Evolutionary conservation across 2,329 filamentous ascomycete genomes (phyloP), one percentile per base, ranked within the genome.

Genomic region (Mycosphaerella arachidis): DNA sequence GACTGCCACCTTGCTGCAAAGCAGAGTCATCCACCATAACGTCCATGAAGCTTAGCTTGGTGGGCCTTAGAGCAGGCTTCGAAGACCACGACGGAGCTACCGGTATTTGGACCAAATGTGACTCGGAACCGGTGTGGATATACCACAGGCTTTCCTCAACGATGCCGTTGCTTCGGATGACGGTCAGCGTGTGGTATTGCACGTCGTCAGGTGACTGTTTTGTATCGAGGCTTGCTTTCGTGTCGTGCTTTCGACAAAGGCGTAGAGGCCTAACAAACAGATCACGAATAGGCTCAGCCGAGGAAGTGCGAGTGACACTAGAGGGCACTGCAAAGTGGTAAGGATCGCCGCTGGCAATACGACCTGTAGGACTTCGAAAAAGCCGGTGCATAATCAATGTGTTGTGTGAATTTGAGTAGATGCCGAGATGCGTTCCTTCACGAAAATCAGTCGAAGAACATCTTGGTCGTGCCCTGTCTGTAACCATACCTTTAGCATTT

Each of bases 401-500:
- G 30, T 29, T 31, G n/a, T 52, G 27, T 12, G n/a, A 16, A 20
- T 18, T 52, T n/a, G 61, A 52, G 69, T 57, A 6, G 59, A 66
- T 27, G 29, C 24, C 50, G 13, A 52, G n/a, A 4, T 16, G 10
- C 3, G n/a, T 9, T 16, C n/a, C 50, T 52, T 6, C 6, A n/a
- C 10, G 10, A 31, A 5, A n/a, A 45, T 35, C 10, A 43, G 46
- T n/a, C 8, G 31, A 50, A 43, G 9, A 29, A n/a, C 48, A 4
- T 27, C n/a, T 3, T 37, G 10, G 10, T 37, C 8, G 10, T 10
- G 16, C 10, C 10, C 35, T 37, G 35, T 10, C 16, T 10, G 35
- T 10, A 37, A 13, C 8, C 48, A 57, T 70, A 78, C 75, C 70
- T 52, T 74, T 64, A 6, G 73, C 71, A 24, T 70, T 65, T 4